A percentile compares a stretch with the other conserved stretches of the same genome.
Evolutionary conservation across 1,139 yeast genomes (phyloP).

Genomic region (Candida glucosophila): DNA sequence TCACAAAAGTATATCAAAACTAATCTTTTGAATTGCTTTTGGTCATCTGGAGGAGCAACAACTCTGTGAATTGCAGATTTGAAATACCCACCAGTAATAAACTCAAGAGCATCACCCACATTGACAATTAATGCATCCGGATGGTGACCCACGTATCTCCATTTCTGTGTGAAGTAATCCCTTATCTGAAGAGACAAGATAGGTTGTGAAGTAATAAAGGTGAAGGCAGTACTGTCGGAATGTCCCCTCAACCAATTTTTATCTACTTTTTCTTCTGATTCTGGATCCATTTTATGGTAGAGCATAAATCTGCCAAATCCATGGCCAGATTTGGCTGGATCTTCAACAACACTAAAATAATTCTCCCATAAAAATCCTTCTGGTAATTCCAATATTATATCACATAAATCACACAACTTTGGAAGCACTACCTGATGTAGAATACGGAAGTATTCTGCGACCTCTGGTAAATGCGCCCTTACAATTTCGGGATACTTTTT

Average conservation of each 20-base stretch:
- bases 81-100: slow-evolving; percentile 25
- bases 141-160: slow-evolving; percentile 40
- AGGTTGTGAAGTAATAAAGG: slow-evolving; percentile 42
- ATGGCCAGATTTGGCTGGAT: slow-evolving; percentile 15
- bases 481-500: slow-evolving; percentile 21
- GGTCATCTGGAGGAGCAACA: slow-evolving; percentile 23
- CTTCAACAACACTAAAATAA: slow-evolving; percentile 17
- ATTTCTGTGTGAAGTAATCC: slow-evolving; percentile 36
- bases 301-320: slow-evolving; percentile 28
- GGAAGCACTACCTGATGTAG: slow-evolving; percentile 16
- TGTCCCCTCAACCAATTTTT: slow-evolving; percentile 44
- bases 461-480: slow-evolving; percentile 16
- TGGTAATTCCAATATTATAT: slow-evolving; percentile 22
- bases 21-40: slow-evolving; percentile 23
- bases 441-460: slow-evolving; percentile 18
- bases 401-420: slow-evolving; percentile 19
- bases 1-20: slow-evolving; percentile 38
- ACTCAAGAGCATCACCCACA: slow-evolving; percentile 23
- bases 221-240: slow-evolving; percentile 40
- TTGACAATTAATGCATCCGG: slow-evolving; percentile 40
- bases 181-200: slow-evolving; percentile 41
- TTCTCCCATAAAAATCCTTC: slow-evolving; percentile 25
- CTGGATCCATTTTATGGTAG: slow-evolving; percentile 19
- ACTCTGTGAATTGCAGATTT: slow-evolving; percentile 25
- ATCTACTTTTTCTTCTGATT: slow-evolving; percentile 14